Percentiles rank a stretch among this genome's conserved stretches.
phyloP scores from a whole-genome alignment of 2,329 filamentous ascomycete genomes.

The Emmonsiellopsis sp. region DNA sequence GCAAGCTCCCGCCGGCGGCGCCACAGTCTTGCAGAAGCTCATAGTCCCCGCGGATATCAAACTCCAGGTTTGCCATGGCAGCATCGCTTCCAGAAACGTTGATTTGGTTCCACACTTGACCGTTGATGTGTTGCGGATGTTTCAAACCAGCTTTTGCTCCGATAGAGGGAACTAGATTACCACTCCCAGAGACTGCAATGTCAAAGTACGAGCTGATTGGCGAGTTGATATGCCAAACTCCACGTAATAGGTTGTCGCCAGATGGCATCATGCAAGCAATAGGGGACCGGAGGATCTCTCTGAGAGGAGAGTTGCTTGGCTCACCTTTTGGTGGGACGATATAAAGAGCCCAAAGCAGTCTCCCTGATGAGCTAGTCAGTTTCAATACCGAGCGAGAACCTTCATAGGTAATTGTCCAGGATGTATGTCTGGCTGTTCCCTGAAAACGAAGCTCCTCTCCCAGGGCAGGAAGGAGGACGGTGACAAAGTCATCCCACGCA shows the following conservation, averaged over 20 bases:
- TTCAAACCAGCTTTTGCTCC: conserved; percentile 33
- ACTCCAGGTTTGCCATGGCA: conserved; percentile 20
- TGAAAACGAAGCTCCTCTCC: conserved; percentile 25
- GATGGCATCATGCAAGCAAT: conserved; percentile 39
- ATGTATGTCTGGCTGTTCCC: conserved; percentile 22
- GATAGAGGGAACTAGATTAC: conserved; percentile 27
- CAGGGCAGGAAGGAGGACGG: conserved; percentile 17
- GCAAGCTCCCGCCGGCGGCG: conserved; percentile 46
- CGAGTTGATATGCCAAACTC: conserved; percentile 38
- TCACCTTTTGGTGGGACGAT: conserved; percentile 32
- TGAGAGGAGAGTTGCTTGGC: conserved; percentile 29
- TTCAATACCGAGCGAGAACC: conserved; percentile 31
- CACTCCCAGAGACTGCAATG: conserved; percentile 29
- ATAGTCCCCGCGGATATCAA: conserved; percentile 44
- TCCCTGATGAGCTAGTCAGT: conserved; percentile 23
- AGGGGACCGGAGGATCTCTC: conserved; percentile 37
- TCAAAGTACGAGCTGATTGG: conserved; percentile 28
- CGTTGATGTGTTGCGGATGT: conserved; percentile 26
- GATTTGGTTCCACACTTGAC: conserved; percentile 38
- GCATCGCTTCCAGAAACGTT: conserved; percentile 27
- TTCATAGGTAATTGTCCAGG: conserved; percentile 37
- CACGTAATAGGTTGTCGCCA: conserved; percentile 22
- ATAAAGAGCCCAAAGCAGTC: conserved; percentile 41
- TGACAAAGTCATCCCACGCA: conserved; percentile 9
- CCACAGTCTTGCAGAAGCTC: conserved; percentile 47